Conservation (phyloP, 73 alveolate species). For the Paramecium octaurelia region DNA sequence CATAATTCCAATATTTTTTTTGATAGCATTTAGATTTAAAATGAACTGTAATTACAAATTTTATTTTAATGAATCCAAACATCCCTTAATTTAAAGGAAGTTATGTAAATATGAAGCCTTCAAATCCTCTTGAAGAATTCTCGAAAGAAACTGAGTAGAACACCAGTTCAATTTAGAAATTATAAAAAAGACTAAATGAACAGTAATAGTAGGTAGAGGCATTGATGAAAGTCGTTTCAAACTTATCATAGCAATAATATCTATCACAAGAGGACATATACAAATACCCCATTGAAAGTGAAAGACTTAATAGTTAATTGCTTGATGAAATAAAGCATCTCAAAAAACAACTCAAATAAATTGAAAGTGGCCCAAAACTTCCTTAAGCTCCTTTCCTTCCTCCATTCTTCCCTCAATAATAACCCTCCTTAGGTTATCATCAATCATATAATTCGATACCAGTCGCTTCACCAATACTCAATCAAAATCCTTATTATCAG, state of each 20-base stretch:
- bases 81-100: background rate
- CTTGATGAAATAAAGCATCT: background rate
- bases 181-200: background rate
- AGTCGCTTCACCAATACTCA: background rate
- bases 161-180: background rate
- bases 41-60: background rate
- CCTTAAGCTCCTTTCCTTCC: background rate
- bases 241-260: background rate
- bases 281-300: background rate
- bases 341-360: background rate
- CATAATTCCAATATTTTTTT: background rate
- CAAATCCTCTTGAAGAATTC: background rate
- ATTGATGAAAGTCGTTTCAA: background rate
- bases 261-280: background rate
- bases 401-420: background rate
- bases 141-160: background rate
- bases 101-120: background rate
- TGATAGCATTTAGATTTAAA: background rate
- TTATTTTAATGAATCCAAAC: background rate
- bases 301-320: background rate
- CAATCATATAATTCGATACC: background rate
- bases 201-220: background rate
- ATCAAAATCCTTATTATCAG: background rate
- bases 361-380: background rate
- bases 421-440: background rate